Conservation (phyloP, 2,329 filamentous ascomycete species). For the Fusarium torreyae region DNA sequence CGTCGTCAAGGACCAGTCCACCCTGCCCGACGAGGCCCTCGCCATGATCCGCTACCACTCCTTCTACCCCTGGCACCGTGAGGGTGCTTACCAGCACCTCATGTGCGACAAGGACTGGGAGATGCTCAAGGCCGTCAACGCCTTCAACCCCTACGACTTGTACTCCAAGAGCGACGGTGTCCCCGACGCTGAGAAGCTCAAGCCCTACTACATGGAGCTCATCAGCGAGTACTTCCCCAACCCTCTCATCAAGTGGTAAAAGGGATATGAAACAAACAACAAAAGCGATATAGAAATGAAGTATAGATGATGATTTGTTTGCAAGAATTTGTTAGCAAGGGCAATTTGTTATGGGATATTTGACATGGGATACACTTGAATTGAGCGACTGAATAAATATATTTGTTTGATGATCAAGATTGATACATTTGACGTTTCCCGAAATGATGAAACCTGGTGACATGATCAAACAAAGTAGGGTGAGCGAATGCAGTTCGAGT, state of each 20-base stretch:
- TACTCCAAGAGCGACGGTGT: conserved; percentile 93
- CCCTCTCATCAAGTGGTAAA: conserved; percentile 58
- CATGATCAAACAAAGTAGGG: not conserved
- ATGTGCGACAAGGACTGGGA: conserved; percentile 86
- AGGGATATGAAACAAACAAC: not conserved
- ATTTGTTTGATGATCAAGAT: conserved; percentile 12
- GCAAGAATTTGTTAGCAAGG: conserved; percentile 12
- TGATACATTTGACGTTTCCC: not conserved
- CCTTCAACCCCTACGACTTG: conserved; percentile 92
- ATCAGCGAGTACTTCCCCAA: conserved; percentile 62
- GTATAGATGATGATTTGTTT: conserved; percentile 20
- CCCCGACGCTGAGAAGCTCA: conserved; percentile 82
- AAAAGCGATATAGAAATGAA: conserved; percentile 11
- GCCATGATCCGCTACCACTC: conserved; percentile 96
- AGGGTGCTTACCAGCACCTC: conserved; percentile 83
- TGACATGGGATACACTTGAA: conserved; percentile 24
- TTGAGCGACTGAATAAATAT: conserved; percentile 32
- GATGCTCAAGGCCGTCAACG: conserved; percentile 85
- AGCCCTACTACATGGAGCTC: conserved; percentile 65
- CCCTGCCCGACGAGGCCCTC: conserved; percentile 83
- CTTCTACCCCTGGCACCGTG: conserved; percentile 92
- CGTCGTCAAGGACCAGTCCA: conserved; percentile 86
- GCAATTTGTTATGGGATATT: conserved; percentile 15
- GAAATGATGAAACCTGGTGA: not conserved
- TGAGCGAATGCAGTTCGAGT: not conserved